Conservation (phyloP, 192 early-diverging fungal genomes). For the Coemansia erecta region DNA sequence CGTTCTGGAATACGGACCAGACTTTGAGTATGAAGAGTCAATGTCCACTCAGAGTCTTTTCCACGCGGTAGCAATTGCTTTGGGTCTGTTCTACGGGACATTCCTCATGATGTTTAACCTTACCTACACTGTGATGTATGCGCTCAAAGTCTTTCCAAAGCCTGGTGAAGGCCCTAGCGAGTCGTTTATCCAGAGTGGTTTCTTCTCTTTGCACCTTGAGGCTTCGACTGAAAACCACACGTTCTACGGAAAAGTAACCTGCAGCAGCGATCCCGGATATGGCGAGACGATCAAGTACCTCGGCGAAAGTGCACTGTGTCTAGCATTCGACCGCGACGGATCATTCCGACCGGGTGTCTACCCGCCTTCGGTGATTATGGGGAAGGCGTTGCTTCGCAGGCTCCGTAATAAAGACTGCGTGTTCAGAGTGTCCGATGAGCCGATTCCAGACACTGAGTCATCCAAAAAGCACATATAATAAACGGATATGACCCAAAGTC, state of each 20-base stretch:
- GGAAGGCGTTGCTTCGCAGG: slow-evolving; percentile 63
- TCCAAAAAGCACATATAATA: slow-evolving; percentile 5
- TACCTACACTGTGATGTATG: slow-evolving; percentile 50
- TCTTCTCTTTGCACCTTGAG: slow-evolving; percentile 40
- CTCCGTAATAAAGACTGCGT: slow-evolving; percentile 59
- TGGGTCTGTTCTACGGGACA: slow-evolving; percentile 33
- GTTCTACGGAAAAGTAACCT: slow-evolving; percentile 47
- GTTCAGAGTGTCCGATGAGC: slow-evolving; percentile 40
- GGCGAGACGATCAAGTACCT: slow-evolving; percentile 76
- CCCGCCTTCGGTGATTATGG: slow-evolving; percentile 80
- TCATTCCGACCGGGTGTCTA: slow-evolving; percentile 67
- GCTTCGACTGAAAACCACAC: slow-evolving; percentile 19
- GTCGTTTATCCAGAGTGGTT: slow-evolving; percentile 52
- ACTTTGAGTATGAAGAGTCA: slow-evolving; percentile 65
- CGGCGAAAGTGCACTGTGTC: slow-evolving; percentile 72
- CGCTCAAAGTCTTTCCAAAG: slow-evolving; percentile 57
- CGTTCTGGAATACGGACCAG: slow-evolving; percentile 52
- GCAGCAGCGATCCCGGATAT: slow-evolving; percentile 77
- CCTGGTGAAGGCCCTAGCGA: slow-evolving; percentile 75
- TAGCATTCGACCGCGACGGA: slow-evolving; percentile 61
- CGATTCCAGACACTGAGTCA: slow-evolving; percentile 1
- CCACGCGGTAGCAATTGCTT: slow-evolving; percentile 45
- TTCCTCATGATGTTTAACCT: slow-evolving; percentile 45
- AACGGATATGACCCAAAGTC: no score
- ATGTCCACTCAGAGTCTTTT: slow-evolving; percentile 51